A percentile compares a stretch with the other conserved stretches of the same genome.
These are phyloP conservation scores for Aristolochia californica DNA, from an alignment of 164 flowering plant species.

Conservation along the genomic window DNA sequence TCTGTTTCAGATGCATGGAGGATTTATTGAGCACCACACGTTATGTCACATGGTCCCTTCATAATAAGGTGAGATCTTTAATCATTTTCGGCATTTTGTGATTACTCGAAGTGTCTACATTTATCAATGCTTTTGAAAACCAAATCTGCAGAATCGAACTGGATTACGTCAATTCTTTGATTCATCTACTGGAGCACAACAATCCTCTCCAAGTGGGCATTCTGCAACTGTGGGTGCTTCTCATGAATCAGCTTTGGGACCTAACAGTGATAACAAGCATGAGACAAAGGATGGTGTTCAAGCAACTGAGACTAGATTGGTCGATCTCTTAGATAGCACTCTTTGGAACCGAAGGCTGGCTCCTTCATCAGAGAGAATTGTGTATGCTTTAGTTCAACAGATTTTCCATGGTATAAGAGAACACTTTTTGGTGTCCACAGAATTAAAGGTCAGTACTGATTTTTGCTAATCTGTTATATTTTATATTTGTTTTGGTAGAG, in stretches of 20 bases:
- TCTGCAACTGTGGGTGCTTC: constrained; percentile 24
- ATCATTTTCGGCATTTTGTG: background rate
- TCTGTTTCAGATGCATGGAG: constrained; percentile 73
- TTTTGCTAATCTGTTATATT: background rate
- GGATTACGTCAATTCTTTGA: constrained; percentile 91
- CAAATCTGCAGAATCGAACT: constrained; percentile 67
- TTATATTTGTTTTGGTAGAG: background rate
- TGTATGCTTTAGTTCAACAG: constrained; percentile 91
- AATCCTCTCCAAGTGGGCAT: constrained; percentile 26
- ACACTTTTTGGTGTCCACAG: constrained; percentile 81
- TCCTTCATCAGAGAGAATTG: constrained; percentile 96
- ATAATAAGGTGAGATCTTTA: constrained; percentile 61
- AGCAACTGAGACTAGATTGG: constrained; percentile 73
- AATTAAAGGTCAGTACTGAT: constrained; percentile 53
- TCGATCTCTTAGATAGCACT: constrained; percentile 89
- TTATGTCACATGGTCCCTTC: constrained; percentile 94
- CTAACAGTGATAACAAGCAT: constrained; percentile 42
- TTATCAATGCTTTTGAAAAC: background rate
- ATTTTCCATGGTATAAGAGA: constrained; percentile 95
- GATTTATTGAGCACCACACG: constrained; percentile 84
- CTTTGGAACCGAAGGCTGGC: constrained; percentile 96
- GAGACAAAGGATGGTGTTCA: constrained; percentile 42
- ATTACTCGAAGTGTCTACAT: background rate
- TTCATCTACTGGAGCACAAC: constrained; percentile 77
- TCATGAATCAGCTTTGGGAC: constrained; percentile 42